phyloP scores from a whole-genome alignment of 1,139 yeast species.

The Candida smagusa region DNA sequence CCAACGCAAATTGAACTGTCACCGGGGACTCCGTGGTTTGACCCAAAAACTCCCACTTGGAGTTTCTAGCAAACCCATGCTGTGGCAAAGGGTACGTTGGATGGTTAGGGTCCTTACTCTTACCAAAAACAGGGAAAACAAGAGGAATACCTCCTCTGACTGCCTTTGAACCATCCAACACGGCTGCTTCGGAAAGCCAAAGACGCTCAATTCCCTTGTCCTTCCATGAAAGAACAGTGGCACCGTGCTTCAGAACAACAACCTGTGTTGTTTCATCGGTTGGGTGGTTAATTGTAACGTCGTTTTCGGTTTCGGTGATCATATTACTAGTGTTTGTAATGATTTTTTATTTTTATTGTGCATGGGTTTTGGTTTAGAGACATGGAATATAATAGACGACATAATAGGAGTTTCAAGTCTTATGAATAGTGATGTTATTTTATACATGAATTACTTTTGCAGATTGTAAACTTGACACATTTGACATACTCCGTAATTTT shows the following conservation, averaged over 20 bases:
- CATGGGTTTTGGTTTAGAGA: neutral
- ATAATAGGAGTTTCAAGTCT: too few relatives aligned
- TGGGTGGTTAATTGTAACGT: slow-evolving; percentile 61
- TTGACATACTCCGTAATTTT: too few relatives aligned
- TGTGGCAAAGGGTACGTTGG: slow-evolving; percentile 65
- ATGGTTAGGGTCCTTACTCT: slow-evolving; percentile 38
- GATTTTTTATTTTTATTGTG: neutral
- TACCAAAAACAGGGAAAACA: slow-evolving; percentile 94
- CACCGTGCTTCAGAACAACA: slow-evolving; percentile 78
- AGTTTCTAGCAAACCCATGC: slow-evolving; percentile 92
- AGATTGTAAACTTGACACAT: too few relatives aligned
- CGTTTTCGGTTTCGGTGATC: slow-evolving; percentile 65
- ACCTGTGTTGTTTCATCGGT: slow-evolving; percentile 51
- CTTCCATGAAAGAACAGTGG: slow-evolving; percentile 83
- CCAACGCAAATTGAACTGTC: slow-evolving; percentile 83
- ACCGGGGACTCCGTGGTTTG: slow-evolving; percentile 56
- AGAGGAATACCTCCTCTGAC: slow-evolving; percentile 97
- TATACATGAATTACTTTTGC: too few relatives aligned
- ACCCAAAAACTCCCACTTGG: slow-evolving; percentile 90
- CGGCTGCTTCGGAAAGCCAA: slow-evolving; percentile 67
- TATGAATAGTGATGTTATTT: too few relatives aligned
- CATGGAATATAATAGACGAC: too few relatives aligned
- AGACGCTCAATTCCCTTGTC: slow-evolving; percentile 63
- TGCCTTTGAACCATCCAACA: slow-evolving; percentile 85
- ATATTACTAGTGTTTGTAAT: slow-evolving; percentile 19